Evolutionary conservation across 23 red algal genomes (phyloP).

Genomic region (Gracilaria domingensis): DNA sequence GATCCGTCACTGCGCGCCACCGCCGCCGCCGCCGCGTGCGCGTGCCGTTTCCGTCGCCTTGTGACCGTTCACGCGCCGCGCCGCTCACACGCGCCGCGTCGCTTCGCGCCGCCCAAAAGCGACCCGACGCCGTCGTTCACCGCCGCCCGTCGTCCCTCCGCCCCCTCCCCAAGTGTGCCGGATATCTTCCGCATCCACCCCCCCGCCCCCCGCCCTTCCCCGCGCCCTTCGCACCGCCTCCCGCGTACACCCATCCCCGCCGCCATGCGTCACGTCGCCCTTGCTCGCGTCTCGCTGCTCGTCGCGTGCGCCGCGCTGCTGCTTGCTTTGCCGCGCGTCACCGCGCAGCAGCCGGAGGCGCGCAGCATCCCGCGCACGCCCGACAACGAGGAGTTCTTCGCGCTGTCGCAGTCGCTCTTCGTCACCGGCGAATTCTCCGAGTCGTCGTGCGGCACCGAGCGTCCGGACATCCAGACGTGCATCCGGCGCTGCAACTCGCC

Average conservation of each 20-base stretch:
- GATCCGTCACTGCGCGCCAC: neutral
- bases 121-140: neutral
- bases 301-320: neutral
- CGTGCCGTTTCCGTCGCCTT: neutral
- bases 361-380: slow-evolving; percentile 31
- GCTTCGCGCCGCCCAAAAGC: neutral
- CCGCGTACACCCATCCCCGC: too few species aligned
- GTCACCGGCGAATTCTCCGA: neutral
- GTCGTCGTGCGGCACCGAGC: neutral
- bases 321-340: neutral
- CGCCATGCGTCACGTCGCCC: slow-evolving; percentile 4
- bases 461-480: neutral
- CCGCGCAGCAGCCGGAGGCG: neutral
- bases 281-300: neutral
- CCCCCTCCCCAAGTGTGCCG: slow-evolving; percentile 1
- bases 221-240: neutral
- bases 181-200: slow-evolving; percentile 39
- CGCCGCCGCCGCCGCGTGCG: neutral
- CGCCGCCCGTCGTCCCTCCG: neutral
- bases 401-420: neutral
- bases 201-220: neutral
- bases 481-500: slow-evolving; percentile 27
- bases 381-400: slow-evolving; percentile 26
- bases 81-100: neutral
- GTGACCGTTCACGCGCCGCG: slow-evolving; percentile 7